phyloP scores from a whole-genome alignment of 2,329 filamentous ascomycete species.

The Colletotrichum sp. region DNA sequence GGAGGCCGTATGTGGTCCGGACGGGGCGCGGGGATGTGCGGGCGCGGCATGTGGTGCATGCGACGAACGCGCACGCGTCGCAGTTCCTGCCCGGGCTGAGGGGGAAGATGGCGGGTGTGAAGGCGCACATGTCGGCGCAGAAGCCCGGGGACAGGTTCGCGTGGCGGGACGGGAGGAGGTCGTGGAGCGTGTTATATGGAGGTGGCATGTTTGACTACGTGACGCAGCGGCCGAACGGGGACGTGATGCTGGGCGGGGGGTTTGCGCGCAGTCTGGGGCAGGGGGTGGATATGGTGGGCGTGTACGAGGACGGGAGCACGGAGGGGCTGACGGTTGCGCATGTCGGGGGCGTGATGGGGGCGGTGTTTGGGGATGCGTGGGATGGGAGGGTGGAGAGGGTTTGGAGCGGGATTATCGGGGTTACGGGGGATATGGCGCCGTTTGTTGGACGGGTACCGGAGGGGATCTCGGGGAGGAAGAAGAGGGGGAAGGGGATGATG shows the following conservation, averaged over 20 bases:
- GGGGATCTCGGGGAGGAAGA: constrained; percentile 22
- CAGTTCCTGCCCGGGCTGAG: constrained; percentile 56
- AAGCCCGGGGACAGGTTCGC: constrained; percentile 35
- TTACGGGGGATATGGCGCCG: constrained; percentile 53
- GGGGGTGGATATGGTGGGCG: constrained; percentile 51
- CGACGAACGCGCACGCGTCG: constrained; percentile 59
- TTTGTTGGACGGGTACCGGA: constrained; percentile 51
- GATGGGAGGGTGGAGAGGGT: constrained; percentile 38
- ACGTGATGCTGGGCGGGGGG: constrained; percentile 61
- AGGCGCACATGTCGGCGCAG: constrained; percentile 58
- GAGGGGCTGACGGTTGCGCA: constrained; percentile 44
- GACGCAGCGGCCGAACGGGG: constrained; percentile 50
- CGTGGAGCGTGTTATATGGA: constrained; percentile 56
- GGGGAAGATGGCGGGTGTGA: constrained; percentile 46
- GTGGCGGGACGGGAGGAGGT: constrained; percentile 37
- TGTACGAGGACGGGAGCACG: constrained; percentile 48
- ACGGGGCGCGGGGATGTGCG: constrained; percentile 50
- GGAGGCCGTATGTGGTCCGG: constrained; percentile 43
- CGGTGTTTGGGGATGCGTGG: constrained; percentile 45
- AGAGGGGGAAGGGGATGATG: background rate
- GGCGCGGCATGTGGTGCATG: constrained; percentile 59
- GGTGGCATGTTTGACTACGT: constrained; percentile 53
- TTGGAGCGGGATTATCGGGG: constrained; percentile 56
- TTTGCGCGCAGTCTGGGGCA: constrained; percentile 45
- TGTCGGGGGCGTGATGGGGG: constrained; percentile 46